phyloP scores from a whole-genome alignment of 441 rosid genomes.

The Theobroma grandiflorum region DNA sequence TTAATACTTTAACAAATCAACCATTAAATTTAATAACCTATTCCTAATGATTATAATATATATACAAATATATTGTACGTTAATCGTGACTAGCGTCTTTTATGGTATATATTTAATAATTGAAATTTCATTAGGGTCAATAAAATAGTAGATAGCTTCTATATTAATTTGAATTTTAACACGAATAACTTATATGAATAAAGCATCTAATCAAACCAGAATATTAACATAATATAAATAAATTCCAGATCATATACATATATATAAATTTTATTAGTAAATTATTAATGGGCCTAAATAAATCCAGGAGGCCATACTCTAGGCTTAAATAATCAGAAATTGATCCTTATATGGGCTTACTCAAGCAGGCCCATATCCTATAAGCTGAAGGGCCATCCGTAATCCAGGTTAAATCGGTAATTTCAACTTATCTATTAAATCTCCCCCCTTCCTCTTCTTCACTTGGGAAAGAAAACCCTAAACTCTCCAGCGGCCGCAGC shows the following conservation, averaged over 20 bases:
- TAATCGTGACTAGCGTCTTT: too few relatives aligned
- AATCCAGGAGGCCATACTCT: background rate
- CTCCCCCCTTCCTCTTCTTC: background rate
- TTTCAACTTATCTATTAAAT: background rate
- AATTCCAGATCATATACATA: background rate
- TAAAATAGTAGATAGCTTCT: too few relatives aligned
- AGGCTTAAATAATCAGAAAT: background rate
- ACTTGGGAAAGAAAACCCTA: conserved; percentile 14
- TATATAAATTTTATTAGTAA: background rate
- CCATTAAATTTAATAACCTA: too few relatives aligned
- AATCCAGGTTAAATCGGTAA: background rate
- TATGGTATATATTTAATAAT: too few relatives aligned
- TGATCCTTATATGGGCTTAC: background rate
- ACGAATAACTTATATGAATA: too few relatives aligned
- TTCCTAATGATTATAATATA: too few relatives aligned
- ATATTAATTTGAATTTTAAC: too few relatives aligned
- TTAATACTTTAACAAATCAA: too few relatives aligned
- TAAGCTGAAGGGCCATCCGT: background rate
- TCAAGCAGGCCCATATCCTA: background rate
- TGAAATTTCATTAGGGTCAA: too few relatives aligned
- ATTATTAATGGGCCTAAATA: background rate
- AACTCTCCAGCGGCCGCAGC: background rate
- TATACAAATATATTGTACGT: too few relatives aligned
- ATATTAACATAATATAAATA: too few relatives aligned
- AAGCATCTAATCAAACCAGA: background rate